A percentile compares a stretch with the other conserved stretches of the same genome.
phyloP scores from a whole-genome alignment of 2,329 filamentous ascomycete genomes.

The Fusarium sp. region DNA sequence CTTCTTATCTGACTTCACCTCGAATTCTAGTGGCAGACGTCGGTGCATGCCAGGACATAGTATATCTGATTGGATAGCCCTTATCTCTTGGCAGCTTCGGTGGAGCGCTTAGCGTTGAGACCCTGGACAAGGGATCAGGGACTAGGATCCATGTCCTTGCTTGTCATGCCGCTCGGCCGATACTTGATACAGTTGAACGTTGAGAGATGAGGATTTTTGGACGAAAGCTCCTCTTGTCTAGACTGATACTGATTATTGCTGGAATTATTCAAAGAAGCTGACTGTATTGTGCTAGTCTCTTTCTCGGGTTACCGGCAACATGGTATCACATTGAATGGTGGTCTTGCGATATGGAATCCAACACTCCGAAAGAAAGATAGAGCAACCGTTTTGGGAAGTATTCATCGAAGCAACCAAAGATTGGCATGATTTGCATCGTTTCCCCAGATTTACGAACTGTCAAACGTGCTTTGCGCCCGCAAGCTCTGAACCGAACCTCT shows the following conservation, averaged over 20 bases:
- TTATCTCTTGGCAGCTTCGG: constrained; percentile 50
- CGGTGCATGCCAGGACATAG: constrained; percentile 36
- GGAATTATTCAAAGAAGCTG: neutral
- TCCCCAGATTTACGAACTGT: constrained; percentile 37
- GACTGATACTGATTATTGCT: neutral
- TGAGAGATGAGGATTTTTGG: too few species aligned
- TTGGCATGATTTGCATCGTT: constrained; percentile 16
- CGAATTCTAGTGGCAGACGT: constrained; percentile 30
- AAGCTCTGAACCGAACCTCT: constrained; percentile 43
- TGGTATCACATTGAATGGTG: neutral
- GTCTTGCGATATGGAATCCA: neutral
- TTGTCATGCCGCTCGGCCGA: constrained; percentile 24
- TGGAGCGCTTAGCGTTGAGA: constrained; percentile 40
- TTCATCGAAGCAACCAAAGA: neutral
- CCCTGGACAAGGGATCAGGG: constrained; percentile 22
- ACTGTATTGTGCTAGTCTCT: neutral
- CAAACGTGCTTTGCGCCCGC: constrained; percentile 48
- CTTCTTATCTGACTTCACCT: constrained; percentile 40
- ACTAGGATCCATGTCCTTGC: constrained; percentile 29
- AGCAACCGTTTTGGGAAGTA: neutral
- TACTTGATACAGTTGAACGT: constrained; percentile 16
- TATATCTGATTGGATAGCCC: constrained; percentile 46
- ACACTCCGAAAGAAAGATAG: neutral
- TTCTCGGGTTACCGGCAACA: neutral
- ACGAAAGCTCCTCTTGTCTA: neutral